Base-by-base conservation (phyloP, 129 eudicot species). In the Tagetes erecta region DNA sequence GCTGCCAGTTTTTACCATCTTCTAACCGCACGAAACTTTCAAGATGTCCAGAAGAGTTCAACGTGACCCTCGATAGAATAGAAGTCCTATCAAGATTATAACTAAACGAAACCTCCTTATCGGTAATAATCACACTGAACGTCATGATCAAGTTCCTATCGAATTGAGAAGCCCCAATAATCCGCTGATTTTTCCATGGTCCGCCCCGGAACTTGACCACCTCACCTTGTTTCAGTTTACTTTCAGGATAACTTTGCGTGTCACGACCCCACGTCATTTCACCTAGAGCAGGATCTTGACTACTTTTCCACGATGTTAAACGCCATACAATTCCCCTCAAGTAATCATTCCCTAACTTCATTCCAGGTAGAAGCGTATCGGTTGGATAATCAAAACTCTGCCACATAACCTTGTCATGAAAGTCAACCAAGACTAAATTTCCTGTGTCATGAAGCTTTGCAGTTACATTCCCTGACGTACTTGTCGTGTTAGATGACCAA, bases 321-420 rank as follows among this genome's bases (percentile, higher is more conserved):
- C 7, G 58, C 81, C 76, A 64, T 14, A 73, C 82, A 0, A 40
- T 27, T 12, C 76, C 76, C 4, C 73, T 79, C 3, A 37, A 49
- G 37, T 39, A 35, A 36, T 76, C 64, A 1, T 44, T 82, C 47
- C 82, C 86, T 12, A 82, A 30, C 67, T 76, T 86, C 87, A 77
- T 83, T 35, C 69, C 80, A 1, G 83, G 80, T 6, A 86, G 64
- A 45, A 86, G 51, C 0, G 85, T 79, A 14, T 86, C 85, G 0
- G 75, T 68, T 6, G 80, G 84, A 55, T 80, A 67, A 80, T 86
- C 87, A 64, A 86, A 86, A 64, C 87, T 86, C 44, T 82, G 79
- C 87, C 90, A 86, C 2, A 76, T 3, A n/a, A 81, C 46, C 3
- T 63, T 68, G 0, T 38, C 12, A 1, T 41, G 53, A 2, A 8